Conservation (phyloP, 306 rosid species). For the Castanea crenata region DNA sequence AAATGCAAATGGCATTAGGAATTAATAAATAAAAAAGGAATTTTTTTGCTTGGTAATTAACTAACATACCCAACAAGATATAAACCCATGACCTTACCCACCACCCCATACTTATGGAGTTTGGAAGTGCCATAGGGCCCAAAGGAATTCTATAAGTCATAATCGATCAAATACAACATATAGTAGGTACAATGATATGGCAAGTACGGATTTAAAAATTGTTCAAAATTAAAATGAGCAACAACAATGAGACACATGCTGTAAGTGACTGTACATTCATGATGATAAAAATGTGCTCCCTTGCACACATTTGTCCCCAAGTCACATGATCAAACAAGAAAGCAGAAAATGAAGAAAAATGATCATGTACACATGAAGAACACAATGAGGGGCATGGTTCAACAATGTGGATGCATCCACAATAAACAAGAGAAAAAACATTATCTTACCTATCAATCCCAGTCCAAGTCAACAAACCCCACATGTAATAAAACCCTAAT, state of each 20-base stretch:
- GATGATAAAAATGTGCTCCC: not conserved
- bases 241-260: not conserved
- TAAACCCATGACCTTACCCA: not conserved
- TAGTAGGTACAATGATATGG: not conserved
- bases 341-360: not conserved
- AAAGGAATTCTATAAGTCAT: not conserved
- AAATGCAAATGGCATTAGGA: constrained; percentile 2
- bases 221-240: not conserved
- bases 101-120: too few species aligned
- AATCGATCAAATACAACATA: not conserved
- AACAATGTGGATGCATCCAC: not conserved
- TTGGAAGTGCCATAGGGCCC: not conserved
- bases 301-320: too few species aligned
- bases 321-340: not conserved
- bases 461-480: not conserved
- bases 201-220: not conserved
- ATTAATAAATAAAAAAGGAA: not conserved
- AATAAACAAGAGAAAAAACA: not conserved
- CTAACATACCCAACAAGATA: not conserved
- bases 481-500: not conserved
- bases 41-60: not conserved
- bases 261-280: not conserved
- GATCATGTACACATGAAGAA: not conserved
- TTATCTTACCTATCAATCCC: not conserved
- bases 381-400: not conserved